Percentiles rank a stretch among this genome's conserved stretches.
Conservation (phyloP, 306 rosid genomes). For the cucumber (Cucumis sativus) region DNA sequence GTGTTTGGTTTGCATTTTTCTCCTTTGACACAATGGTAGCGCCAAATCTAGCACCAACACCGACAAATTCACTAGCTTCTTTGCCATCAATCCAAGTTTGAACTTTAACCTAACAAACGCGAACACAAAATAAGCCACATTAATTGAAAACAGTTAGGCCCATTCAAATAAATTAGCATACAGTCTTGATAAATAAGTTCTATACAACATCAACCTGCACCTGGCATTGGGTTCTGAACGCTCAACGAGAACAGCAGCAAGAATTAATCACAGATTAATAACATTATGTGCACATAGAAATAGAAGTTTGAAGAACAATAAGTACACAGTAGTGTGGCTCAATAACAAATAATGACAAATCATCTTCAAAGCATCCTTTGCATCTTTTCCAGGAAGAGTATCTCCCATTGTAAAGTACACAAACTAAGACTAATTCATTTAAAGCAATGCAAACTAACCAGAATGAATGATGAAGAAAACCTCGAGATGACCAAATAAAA, state of each 20-base stretch:
- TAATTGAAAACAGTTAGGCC: background rate
- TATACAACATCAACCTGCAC: background rate
- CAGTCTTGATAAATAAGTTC: background rate
- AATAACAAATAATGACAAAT: background rate
- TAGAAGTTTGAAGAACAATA: background rate
- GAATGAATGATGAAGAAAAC: background rate
- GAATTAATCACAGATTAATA: background rate
- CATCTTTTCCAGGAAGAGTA: background rate
- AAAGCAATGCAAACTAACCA: background rate
- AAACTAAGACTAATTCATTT: background rate
- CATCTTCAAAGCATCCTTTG: background rate
- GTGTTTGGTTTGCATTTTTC: conserved; percentile 69
- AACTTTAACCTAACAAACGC: conserved; percentile 60
- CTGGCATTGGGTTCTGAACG: background rate
- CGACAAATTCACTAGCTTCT: conserved; percentile 71
- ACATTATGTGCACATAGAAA: background rate
- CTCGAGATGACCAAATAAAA: background rate
- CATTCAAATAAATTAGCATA: background rate
- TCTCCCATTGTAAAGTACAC: background rate
- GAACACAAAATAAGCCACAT: background rate
- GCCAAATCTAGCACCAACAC: conserved; percentile 96
- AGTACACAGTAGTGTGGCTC: background rate
- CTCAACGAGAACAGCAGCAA: background rate
- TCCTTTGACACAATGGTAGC: conserved; percentile 69
- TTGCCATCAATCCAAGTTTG: conserved; percentile 87